These are phyloP conservation scores for Taphrina sp. DNA, from an alignment of 1,139 yeast species.

Conservation along the genomic window DNA sequence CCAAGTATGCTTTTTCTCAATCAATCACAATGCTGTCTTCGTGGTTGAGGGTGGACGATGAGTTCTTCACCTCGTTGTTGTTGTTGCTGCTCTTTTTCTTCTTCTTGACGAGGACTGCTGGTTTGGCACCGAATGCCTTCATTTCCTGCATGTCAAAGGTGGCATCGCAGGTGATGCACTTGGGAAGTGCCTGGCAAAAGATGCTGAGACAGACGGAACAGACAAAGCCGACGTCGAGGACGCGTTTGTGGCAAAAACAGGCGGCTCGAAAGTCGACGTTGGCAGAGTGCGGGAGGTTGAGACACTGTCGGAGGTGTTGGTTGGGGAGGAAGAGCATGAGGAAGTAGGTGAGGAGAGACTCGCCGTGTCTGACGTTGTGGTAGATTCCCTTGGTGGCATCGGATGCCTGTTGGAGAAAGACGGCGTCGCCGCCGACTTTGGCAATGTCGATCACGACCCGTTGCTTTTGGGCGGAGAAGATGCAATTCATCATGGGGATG, in stretches of 20 bases:
- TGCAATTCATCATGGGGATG: constrained; percentile 91
- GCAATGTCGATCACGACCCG: constrained; percentile 87
- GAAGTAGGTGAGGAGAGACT: background rate
- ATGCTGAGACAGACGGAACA: constrained; percentile 92
- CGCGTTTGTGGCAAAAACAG: constrained; percentile 82
- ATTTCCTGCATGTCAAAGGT: constrained; percentile 47
- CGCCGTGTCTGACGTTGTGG: constrained; percentile 58
- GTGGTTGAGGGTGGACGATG: background rate
- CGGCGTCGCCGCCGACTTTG: constrained; percentile 72
- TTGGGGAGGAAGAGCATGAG: constrained; percentile 68
- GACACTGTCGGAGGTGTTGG: constrained; percentile 69
- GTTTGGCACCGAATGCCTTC: constrained; percentile 26
- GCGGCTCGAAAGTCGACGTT: constrained; percentile 93
- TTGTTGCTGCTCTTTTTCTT: constrained; percentile 17
- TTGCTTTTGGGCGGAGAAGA: constrained; percentile 93
- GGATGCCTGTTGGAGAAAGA: constrained; percentile 90
- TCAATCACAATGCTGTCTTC: constrained; percentile 16
- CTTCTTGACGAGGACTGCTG: constrained; percentile 21
- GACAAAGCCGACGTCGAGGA: constrained; percentile 90
- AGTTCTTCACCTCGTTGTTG: background rate
- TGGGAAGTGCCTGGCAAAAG: constrained; percentile 47
- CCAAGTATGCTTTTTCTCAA: too few species aligned
- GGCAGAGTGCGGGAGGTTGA: constrained; percentile 78
- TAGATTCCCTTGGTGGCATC: constrained; percentile 94
- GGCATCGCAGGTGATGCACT: constrained; percentile 70